Evolutionary conservation across 2,329 filamentous ascomycete species (phyloP).

Genomic region (Fusarium fracticaudum): DNA sequence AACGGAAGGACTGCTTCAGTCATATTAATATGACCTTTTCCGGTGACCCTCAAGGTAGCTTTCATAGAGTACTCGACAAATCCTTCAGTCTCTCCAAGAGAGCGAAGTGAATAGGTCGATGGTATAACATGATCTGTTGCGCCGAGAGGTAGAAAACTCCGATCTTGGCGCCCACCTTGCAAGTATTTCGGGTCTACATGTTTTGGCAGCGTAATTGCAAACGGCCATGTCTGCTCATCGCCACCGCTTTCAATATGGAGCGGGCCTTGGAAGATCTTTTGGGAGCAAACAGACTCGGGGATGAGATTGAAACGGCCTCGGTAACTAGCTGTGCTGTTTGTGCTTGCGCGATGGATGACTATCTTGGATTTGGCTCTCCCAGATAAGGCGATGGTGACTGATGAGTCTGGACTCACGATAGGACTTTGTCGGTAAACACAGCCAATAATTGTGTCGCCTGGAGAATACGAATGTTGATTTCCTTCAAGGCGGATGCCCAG

Average conservation of each 20-base stretch:
- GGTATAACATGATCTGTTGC: slow-evolving; percentile 1
- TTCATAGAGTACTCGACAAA: slow-evolving; percentile 49
- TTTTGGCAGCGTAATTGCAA: slow-evolving; percentile 43
- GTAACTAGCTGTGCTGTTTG: background rate
- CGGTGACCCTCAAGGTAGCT: slow-evolving; percentile 37
- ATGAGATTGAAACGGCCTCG: slow-evolving; percentile 32
- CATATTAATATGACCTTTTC: background rate
- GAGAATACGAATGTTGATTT: background rate
- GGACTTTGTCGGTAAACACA: slow-evolving; percentile 35
- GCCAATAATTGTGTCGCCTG: slow-evolving; percentile 45
- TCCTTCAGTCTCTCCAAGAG: background rate
- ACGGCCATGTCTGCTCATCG: slow-evolving; percentile 42
- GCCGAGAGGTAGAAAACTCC: slow-evolving; percentile 5
- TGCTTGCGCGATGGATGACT: background rate
- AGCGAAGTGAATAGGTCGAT: background rate
- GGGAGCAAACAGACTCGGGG: background rate
- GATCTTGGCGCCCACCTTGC: background rate
- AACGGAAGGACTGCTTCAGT: slow-evolving; percentile 39
- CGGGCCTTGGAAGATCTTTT: slow-evolving; percentile 38
- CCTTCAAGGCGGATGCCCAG: slow-evolving; percentile 28
- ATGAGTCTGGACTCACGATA: slow-evolving; percentile 38
- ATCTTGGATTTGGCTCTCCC: slow-evolving; percentile 45
- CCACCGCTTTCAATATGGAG: slow-evolving; percentile 36
- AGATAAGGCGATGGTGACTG: slow-evolving; percentile 33
- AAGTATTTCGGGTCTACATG: slow-evolving; percentile 7